Base-by-base conservation (phyloP, 345 rosid species). In the Draba incana region DNA sequence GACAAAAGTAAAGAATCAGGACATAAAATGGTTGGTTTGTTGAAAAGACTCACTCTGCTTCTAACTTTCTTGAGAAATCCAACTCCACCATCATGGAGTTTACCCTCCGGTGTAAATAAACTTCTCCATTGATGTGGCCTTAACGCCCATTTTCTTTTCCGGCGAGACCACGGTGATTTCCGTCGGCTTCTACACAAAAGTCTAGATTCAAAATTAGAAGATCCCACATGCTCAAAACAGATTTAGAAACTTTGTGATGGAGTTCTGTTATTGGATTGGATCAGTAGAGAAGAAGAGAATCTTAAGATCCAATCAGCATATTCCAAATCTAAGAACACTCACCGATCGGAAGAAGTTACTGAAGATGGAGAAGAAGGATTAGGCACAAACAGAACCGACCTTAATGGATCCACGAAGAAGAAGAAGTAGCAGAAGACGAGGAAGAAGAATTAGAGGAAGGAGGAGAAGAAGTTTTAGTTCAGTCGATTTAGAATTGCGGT, bases 111-210 rank as follows among this genome's bases (percentile, higher is more conserved):
- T 23, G 90, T 78, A 80, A 86, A 94, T 66, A 91, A 79, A 73
- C 82, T 83, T 69, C 76, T 85, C 99, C 99, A 94, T 20, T 89
- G 97, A 74, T 79, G 92, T 33, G 90, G 84, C 37, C 80, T 76
- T 77, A 94, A 90, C 0, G 81, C 82, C 50, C 78, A 86, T 80
- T 86, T 94, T 68, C 88, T 85, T 83, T 86, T 92, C 70, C 90
- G 83, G 43, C 90, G 97, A 58, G 98, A 94, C 98, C 98, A 94
- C 44, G 99, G 99, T 28, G 99, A 94, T 62, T 88, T 89, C 39
- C 88, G 81, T 44, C 85, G 88, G 71, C 85, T 81, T 77, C 90
- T 86, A 78, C 55, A 74, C 47, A 10, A 10, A 11, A 68, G 11
- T 24, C 35, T 35, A 56, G 51, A 4, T n/a, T 72, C 43, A 38